Percentiles rank a stretch among this genome's conserved stretches.
These are phyloP conservation scores for Lotmaria passim DNA, from an alignment of 208 protist genomes.

Conservation along the genomic window DNA sequence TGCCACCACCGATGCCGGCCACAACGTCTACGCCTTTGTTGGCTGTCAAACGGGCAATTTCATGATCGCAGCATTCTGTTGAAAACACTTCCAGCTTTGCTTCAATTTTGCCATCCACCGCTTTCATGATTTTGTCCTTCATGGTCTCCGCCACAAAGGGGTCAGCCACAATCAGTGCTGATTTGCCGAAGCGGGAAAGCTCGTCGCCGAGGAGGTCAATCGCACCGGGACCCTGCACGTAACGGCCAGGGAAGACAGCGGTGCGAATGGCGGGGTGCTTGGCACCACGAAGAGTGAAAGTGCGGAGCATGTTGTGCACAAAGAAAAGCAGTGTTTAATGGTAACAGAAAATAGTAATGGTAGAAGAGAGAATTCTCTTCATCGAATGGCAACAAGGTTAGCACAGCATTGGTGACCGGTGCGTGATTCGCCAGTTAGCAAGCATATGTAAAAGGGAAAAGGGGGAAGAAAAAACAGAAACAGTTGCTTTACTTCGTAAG, in stretches of 20 bases:
- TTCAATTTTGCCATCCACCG: slow-evolving; percentile 7
- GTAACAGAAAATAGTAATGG: no score
- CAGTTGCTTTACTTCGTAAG: no score
- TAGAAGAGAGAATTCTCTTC: slow-evolving; percentile 24
- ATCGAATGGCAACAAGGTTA: no score
- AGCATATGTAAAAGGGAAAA: no score
- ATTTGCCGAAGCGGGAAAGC: slow-evolving; percentile 27
- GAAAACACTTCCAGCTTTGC: slow-evolving; percentile 21
- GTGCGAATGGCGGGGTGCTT: background rate
- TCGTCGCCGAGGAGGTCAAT: slow-evolving; percentile 29
- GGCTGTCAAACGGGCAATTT: slow-evolving; percentile 22
- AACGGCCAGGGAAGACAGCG: slow-evolving; percentile 39
- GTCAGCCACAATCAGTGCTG: background rate
- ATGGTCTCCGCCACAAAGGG: slow-evolving; percentile 19
- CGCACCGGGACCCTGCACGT: slow-evolving; percentile 38
- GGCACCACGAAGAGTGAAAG: background rate
- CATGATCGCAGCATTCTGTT: slow-evolving; percentile 32
- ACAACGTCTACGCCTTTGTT: slow-evolving; percentile 14
- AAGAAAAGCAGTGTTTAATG: no score
- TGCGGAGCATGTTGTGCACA: slow-evolving; percentile 8
- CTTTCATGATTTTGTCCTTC: slow-evolving; percentile 5
- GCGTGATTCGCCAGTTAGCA: no score
- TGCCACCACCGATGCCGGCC: slow-evolving; percentile 40
- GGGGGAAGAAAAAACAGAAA: no score
- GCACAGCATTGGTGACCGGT: no score